Base-by-base conservation (phyloP, 2,329 filamentous ascomycete genomes). In the Phoma herbarum region DNA sequence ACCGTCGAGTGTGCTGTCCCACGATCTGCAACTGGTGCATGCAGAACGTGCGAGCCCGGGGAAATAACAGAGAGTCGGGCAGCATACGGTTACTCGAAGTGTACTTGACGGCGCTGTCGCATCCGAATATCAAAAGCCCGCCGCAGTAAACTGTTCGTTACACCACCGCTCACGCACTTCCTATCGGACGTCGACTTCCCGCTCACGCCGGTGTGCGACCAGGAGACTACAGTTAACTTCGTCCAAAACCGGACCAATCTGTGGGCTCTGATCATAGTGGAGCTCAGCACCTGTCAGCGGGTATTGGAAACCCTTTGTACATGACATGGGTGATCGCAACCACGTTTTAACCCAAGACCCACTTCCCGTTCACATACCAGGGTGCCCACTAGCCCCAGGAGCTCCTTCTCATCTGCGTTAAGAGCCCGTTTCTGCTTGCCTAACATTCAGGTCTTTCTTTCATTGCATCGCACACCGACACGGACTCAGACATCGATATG, bases 331-430 rank as follows among this genome's bases (percentile, higher is more conserved):
- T 37, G n/a, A 31, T 33, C 2, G 42, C 25, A 33, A 43, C 33
- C 33, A 51, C 33, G 46, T 55, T 51, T 56, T 47, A 52, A 51
- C 10, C 42, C 31, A 53, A 12, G 51, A 48, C 35, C 57, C 57
- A 60, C 57, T 60, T 52, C 47, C 57, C 52, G 43, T 18, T n/a
- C 16, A 37, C 18, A 48, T 52, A 37, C 47, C 46, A 52, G 37
- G 42, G 35, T 23, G 18, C 6, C 16, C 33, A 23, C 25, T 55
- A 52, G 57, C 42, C 46, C 37, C 28, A 48, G 57, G 35, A 52
- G 41, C 41, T 37, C 41, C 20, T 48, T 28, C 46, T 43, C 26
- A 11, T 48, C 26, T 56, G 42, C 43, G 35, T 60, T 43, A 50
- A 55, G 51, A 52, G 43, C n/a, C 33, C 57, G 23, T 39, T 45